A percentile compares a stretch with the other conserved stretches of the same genome.
Evolutionary conservation across 768 basidiomycete genomes (phyloP).

Genomic region (Russula dissimulans): DNA sequence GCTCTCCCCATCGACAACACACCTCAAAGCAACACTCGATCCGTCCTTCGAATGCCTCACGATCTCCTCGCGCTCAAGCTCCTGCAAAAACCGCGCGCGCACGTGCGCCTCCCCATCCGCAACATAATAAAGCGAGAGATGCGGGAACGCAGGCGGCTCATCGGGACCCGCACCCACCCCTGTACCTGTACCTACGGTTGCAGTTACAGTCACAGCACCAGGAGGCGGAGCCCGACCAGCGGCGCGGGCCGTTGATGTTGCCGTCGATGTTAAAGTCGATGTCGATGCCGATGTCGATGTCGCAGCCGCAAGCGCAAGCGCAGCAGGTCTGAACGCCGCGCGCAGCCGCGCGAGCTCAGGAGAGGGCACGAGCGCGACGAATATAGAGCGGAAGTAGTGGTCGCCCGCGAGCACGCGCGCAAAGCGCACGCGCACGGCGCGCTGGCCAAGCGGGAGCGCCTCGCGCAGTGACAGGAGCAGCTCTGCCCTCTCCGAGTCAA

Average conservation of each 20-base stretch:
- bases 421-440: slow-evolving; percentile 39
- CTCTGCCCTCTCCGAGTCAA: no score
- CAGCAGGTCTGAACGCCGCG: slow-evolving; percentile 30
- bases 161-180: slow-evolving; percentile 22
- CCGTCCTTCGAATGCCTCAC: slow-evolving; percentile 23
- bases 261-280: no score
- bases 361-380: slow-evolving; percentile 41
- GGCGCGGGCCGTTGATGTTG: no score
- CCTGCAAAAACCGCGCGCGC: slow-evolving; percentile 39
- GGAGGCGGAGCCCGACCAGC: no score
- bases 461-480: slow-evolving; percentile 30
- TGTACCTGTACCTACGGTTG: slow-evolving; percentile 18
- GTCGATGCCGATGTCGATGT: no score
- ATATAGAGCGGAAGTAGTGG: slow-evolving; percentile 66
- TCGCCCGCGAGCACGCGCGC: slow-evolving; percentile 45
- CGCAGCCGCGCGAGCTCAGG: slow-evolving; percentile 42
- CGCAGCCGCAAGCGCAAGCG: no score
- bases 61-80: slow-evolving; percentile 31
- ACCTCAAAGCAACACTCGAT: slow-evolving; percentile 27
- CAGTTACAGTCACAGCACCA: no score
- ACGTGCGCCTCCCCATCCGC: slow-evolving; percentile 53
- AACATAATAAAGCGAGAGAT: slow-evolving; percentile 69
- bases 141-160: slow-evolving; percentile 52
- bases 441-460: slow-evolving; percentile 31
- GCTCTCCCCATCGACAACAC: slow-evolving; percentile 19